Evolutionary conservation across 805 yeast genomes (phyloP).

Genomic region (Cyberlindnera maritima): DNA sequence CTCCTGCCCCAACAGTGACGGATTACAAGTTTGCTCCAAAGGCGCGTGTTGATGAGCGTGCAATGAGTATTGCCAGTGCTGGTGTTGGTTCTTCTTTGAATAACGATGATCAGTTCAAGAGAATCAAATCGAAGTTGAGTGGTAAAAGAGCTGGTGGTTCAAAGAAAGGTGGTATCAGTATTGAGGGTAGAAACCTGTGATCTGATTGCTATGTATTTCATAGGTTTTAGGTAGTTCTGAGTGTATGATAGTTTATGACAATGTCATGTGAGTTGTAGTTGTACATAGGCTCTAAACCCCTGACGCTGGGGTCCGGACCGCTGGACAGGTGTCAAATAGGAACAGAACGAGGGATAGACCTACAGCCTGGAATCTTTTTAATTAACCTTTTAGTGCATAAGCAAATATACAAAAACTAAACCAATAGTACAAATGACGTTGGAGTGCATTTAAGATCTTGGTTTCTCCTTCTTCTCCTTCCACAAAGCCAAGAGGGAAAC

Average conservation of each 20-base stretch:
- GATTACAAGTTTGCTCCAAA: constrained; percentile 91
- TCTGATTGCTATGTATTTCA: too few species aligned
- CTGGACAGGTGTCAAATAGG: too few species aligned
- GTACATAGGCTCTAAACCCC: too few species aligned
- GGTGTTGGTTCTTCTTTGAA: constrained; percentile 52
- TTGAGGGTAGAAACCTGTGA: constrained; percentile 42
- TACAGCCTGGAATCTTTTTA: too few species aligned
- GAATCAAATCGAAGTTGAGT: constrained; percentile 50
- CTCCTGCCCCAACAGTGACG: constrained; percentile 86
- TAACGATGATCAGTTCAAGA: constrained; percentile 78
- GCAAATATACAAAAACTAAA: constrained; percentile 25
- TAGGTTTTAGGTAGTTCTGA: too few species aligned
- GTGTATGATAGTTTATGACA: constrained; percentile 1
- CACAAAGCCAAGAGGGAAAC: constrained; percentile 99
- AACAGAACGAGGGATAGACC: too few species aligned
- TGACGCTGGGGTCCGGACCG: too few species aligned
- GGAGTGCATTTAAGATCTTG: constrained; percentile 77
- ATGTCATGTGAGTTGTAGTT: not conserved
- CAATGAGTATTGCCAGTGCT: constrained; percentile 35
- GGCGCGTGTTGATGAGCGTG: constrained; percentile 48
- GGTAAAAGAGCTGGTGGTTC: constrained; percentile 23
- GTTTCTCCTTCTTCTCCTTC: constrained; percentile 99
- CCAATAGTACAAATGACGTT: constrained; percentile 14
- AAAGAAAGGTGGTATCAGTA: constrained; percentile 72
- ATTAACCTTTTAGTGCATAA: constrained; percentile 27